Base-by-base conservation (phyloP, 2,329 filamentous ascomycete species). In the Botryotinia narcissicola region DNA sequence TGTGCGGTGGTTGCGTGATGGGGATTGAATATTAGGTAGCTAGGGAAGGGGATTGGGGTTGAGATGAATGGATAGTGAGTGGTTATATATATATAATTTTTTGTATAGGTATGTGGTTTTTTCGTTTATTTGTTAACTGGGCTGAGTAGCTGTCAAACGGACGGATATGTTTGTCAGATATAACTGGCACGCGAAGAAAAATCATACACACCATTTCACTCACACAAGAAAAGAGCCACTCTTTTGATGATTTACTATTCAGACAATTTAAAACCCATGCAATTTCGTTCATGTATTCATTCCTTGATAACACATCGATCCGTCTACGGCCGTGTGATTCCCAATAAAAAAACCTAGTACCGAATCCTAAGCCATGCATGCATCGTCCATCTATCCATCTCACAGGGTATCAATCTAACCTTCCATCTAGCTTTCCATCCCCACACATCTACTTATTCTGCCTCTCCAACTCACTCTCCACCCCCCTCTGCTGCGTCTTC, bases 401-500 rank as follows among this genome's bases (percentile, higher is more conserved):
- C 61, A 44, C 25, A n/a, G 46, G 63, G 29, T 51, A 66, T 66
- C 63, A n/a, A 51, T 48, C 16, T 46, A 20, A 54, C 18, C 22
- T 6, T 3, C 14, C 29, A 35, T 54, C 4, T 8, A 1, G 20
- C 67, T 48, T 42, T 10, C 20, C 37, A 22, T 35, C 35, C 44
- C 67, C 63, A 40, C 42, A 37, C 1, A 22, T 16, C 44, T 22
- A 48, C 71, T 51, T 64, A 76, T 78, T n/a, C 46, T 81, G 78
- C 88, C 93, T 95, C 83, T 92, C 84, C 73, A 97, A 87, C 80
- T 97, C 94, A 54, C 87, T 84, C 87, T 97, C 94, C 1, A 91
- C 94, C 68, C 94, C 92, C 32, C 94, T 88, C 87, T 97, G 92
- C 80, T 89, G 87, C 32, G 92, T 93, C 90, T 96, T 97, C 76